Percentiles rank a stretch among this genome's conserved stretches.
These are phyloP conservation scores for Solanum pinnatisectum DNA, from an alignment of 257 asterid species.

Conservation along the genomic window DNA sequence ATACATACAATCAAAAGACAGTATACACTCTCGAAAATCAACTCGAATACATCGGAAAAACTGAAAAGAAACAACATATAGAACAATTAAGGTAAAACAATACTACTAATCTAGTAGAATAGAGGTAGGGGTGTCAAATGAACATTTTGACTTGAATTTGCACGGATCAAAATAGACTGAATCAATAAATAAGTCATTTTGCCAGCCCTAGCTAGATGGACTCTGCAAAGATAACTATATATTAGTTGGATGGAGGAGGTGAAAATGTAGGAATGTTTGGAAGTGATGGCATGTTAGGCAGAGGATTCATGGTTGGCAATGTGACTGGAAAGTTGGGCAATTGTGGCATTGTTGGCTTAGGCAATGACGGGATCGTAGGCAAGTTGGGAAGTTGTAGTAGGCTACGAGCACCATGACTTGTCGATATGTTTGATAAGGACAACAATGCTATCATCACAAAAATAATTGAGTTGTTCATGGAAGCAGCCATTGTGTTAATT, in stretches of 20 bases:
- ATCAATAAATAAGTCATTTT: not conserved
- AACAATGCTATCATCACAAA: not conserved
- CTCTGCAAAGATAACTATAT: not conserved
- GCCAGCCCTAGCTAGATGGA: not conserved
- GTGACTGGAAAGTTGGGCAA: not conserved
- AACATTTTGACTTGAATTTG: not conserved
- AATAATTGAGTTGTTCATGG: not conserved
- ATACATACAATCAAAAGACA: not conserved
- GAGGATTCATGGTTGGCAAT: not conserved
- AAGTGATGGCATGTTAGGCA: not conserved
- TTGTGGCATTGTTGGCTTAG: not conserved
- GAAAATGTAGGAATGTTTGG: not conserved
- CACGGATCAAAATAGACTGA: not conserved
- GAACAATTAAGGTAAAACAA: not conserved
- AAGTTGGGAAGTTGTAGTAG: not conserved
- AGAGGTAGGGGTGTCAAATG: not conserved
- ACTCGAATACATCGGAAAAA: not conserved
- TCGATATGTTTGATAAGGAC: not conserved
- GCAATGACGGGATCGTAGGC: not conserved
- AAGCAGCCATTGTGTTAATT: not conserved
- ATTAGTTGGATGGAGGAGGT: constrained; percentile 2
- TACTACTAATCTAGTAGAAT: not conserved
- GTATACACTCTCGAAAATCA: not conserved
- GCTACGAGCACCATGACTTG: not conserved
- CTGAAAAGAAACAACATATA: not conserved